Percentiles rank a stretch among this genome's conserved stretches.
Conservation (phyloP, 2,329 filamentous ascomycete genomes). For the Aspergillus calidoustus region DNA sequence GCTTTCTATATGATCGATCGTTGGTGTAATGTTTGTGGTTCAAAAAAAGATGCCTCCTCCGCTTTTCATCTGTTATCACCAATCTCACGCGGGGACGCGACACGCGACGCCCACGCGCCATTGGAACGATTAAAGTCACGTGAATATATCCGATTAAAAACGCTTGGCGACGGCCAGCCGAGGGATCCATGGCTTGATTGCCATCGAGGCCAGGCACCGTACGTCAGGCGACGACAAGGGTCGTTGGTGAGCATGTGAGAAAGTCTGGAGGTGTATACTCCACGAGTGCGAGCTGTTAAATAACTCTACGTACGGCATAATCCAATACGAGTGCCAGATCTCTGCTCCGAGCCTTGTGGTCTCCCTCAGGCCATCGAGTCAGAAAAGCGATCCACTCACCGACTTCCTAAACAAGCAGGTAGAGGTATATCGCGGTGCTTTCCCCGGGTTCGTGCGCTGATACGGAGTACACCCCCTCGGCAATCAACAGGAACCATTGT, state of each 20-base stretch:
- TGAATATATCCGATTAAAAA: conserved; percentile 1
- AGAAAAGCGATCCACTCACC: conserved; percentile 35
- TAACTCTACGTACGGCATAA: not conserved
- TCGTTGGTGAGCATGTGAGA: not conserved
- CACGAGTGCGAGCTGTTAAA: not conserved
- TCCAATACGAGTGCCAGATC: not conserved
- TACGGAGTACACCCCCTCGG: conserved; percentile 14
- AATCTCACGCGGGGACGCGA: conserved; percentile 31
- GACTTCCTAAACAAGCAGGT: conserved; percentile 37
- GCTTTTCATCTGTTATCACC: conserved; percentile 2
- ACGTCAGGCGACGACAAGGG: no score
- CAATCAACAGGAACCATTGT: conserved; percentile 2
- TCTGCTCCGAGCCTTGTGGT: not conserved
- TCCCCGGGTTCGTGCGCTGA: conserved; percentile 24
- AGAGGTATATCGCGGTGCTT: conserved; percentile 29
- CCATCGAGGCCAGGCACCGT: not conserved
- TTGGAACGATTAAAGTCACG: conserved; percentile 8
- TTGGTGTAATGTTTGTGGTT: not conserved
- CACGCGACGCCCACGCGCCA: conserved; percentile 19
- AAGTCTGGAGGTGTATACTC: not conserved
- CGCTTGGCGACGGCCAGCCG: not conserved
- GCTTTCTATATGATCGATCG: conserved; percentile 1
- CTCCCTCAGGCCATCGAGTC: not conserved
- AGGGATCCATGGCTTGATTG: not conserved
- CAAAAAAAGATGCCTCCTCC: not conserved